These are phyloP conservation scores for Suhomyces xylopsoci DNA, from an alignment of 805 yeast species.

Conservation along the genomic window DNA sequence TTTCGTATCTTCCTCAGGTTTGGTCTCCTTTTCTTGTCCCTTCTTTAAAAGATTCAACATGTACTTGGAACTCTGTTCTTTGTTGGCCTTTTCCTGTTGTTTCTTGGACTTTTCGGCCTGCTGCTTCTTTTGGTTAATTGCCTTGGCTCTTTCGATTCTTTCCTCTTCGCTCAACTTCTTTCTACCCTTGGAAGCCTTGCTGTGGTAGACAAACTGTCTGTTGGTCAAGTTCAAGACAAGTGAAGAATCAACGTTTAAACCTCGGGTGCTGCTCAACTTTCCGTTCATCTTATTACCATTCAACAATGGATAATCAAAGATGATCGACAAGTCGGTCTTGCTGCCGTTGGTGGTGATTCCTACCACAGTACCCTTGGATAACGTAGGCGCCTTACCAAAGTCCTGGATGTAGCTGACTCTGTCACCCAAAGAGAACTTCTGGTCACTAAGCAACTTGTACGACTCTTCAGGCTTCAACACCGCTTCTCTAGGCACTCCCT, in stretches of 20 bases:
- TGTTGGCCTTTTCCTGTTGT: constrained; percentile 7
- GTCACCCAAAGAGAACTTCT: constrained; percentile 82
- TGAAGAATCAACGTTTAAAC: constrained; percentile 77
- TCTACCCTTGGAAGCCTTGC: constrained; percentile 54
- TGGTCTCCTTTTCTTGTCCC: constrained; percentile 4
- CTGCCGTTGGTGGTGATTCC: constrained; percentile 57
- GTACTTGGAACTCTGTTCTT: constrained; percentile 28
- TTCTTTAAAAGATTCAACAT: constrained; percentile 29
- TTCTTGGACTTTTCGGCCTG: constrained; percentile 7
- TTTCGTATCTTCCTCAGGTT: constrained; percentile 3
- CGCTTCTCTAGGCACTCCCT: constrained; percentile 82
- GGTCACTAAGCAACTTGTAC: constrained; percentile 65
- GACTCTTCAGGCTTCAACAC: constrained; percentile 74
- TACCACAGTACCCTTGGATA: constrained; percentile 86
- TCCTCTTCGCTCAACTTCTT: constrained; percentile 26
- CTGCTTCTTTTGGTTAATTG: constrained; percentile 5
- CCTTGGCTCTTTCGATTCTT: constrained; percentile 11
- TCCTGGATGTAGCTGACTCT: constrained; percentile 81
- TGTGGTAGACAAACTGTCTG: constrained; percentile 73
- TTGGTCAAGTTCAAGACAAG: constrained; percentile 73
- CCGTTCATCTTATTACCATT: constrained; percentile 85
- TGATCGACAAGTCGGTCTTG: constrained; percentile 64
- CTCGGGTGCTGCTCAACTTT: constrained; percentile 73
- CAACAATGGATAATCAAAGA: constrained; percentile 79
- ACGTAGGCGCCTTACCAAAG: constrained; percentile 85